A percentile compares a stretch with the other conserved stretches of the same genome.
These are phyloP conservation scores for Erodium texanum DNA, from an alignment of 441 rosid species.

Conservation along the genomic window DNA sequence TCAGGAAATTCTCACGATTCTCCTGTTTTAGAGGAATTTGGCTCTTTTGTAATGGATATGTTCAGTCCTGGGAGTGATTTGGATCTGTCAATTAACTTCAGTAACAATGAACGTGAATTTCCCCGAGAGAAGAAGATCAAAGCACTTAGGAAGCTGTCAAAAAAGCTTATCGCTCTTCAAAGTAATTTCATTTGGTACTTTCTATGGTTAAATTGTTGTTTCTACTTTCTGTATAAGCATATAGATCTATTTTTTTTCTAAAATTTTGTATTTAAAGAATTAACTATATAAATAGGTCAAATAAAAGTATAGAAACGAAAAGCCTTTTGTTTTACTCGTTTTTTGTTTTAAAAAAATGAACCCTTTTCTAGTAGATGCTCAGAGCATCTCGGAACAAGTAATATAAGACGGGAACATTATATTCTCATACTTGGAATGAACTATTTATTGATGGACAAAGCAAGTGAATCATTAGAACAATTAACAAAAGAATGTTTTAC, in stretches of 20 bases:
- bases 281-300: too few species aligned
- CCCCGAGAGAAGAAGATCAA: constrained; percentile 31
- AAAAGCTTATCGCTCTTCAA: constrained; percentile 27
- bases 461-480: not conserved
- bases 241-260: not conserved
- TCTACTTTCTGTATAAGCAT: not conserved
- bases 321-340: too few species aligned
- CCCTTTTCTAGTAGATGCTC: not conserved
- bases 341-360: not conserved
- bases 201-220: not conserved
- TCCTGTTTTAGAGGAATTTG: constrained; percentile 40
- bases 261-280: too few species aligned
- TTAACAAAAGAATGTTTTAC: not conserved
- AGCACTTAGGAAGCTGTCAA: constrained; percentile 30
- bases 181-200: constrained; percentile 23
- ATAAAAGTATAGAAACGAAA: too few species aligned
- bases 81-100: constrained; percentile 42
- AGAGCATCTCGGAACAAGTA: not conserved
- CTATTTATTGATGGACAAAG: not conserved
- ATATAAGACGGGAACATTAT: not conserved
- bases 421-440: not conserved
- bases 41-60: constrained; percentile 48
- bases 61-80: constrained; percentile 35
- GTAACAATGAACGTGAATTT: constrained; percentile 16
- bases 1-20: constrained; percentile 28